Percentiles rank a stretch among this genome's conserved stretches.
Evolutionary conservation across 2,329 filamentous ascomycete species (phyloP).

Genomic region (Diaporthe aspalathi): DNA sequence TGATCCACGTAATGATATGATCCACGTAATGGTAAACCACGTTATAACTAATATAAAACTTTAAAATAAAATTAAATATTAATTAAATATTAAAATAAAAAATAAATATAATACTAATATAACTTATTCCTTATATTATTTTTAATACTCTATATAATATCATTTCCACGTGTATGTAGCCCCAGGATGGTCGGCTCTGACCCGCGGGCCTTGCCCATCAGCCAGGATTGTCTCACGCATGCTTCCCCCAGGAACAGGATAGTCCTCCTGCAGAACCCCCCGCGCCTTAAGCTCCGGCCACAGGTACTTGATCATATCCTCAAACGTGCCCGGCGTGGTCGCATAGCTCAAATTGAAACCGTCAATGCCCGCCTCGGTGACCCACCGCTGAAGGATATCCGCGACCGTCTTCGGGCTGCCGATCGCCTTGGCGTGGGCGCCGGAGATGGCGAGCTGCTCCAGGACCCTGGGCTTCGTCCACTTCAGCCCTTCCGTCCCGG

Average conservation of each 20-base stretch:
- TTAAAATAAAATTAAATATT: no score
- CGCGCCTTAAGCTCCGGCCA: constrained; percentile 44
- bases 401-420: constrained; percentile 35
- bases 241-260: constrained; percentile 40
- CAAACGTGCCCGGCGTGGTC: constrained; percentile 32
- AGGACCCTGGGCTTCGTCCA: constrained; percentile 33
- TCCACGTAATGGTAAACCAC: no score
- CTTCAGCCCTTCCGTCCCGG: constrained; percentile 22
- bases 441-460: constrained; percentile 18
- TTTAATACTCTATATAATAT: no score
- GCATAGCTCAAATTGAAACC: constrained; percentile 40
- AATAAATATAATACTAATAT: neutral
- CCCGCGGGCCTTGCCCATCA: constrained; percentile 10
- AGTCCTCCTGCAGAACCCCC: constrained; percentile 38
- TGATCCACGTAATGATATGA: no score
- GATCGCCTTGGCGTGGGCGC: constrained; percentile 19
- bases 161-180: neutral
- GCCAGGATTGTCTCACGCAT: constrained; percentile 23
- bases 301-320: constrained; percentile 39
- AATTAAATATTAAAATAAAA: no score
- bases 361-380: constrained; percentile 38
- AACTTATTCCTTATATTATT: neutral
- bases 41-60: no score
- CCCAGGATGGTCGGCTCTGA: constrained; percentile 7
- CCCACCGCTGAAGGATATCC: constrained; percentile 37